Evolutionary conservation across 2,329 filamentous ascomycete genomes (phyloP).

Genomic region (Balansia obtecta): DNA sequence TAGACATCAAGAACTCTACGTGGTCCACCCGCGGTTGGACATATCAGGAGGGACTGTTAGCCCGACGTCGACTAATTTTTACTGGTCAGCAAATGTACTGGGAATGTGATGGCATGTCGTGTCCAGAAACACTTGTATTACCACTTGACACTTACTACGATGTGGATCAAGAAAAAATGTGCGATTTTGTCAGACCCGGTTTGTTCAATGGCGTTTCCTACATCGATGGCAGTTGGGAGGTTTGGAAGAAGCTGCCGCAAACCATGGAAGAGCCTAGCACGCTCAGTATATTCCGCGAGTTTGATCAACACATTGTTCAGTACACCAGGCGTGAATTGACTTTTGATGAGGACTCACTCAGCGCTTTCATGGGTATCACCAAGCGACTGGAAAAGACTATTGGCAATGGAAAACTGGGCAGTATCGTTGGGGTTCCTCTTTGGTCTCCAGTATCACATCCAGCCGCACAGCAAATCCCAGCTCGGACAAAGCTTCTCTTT

Average conservation of each 20-base stretch:
- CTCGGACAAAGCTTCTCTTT: slow-evolving; percentile 21
- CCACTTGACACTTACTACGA: slow-evolving; percentile 21
- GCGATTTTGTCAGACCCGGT: slow-evolving; percentile 22
- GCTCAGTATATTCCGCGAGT: slow-evolving; percentile 23
- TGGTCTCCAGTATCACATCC: slow-evolving; percentile 13
- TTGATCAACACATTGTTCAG: slow-evolving; percentile 20
- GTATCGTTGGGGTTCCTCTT: slow-evolving; percentile 20
- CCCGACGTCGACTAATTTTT: slow-evolving; percentile 24
- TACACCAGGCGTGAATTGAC: slow-evolving; percentile 19
- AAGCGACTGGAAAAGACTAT: slow-evolving; percentile 18
- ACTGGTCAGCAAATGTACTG: slow-evolving; percentile 27
- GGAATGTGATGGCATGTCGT: slow-evolving; percentile 26
- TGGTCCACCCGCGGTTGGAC: slow-evolving; percentile 28
- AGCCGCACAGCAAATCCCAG: slow-evolving; percentile 9
- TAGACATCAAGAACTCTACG: slow-evolving; percentile 17
- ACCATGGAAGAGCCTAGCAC: slow-evolving; percentile 19
- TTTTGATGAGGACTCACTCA: slow-evolving; percentile 20
- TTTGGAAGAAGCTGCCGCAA: slow-evolving; percentile 20
- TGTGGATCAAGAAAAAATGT: slow-evolving; percentile 20
- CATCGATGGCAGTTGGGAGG: slow-evolving; percentile 23
- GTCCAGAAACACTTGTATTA: slow-evolving; percentile 21
- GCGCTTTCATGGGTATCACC: slow-evolving; percentile 20
- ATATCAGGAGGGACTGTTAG: slow-evolving; percentile 25
- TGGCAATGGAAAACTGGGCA: slow-evolving; percentile 17
- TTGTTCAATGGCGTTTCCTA: slow-evolving; percentile 23